Evolutionary conservation across 2,329 filamentous ascomycete species (phyloP).

Genomic region (Stachybotrys chartarum): DNA sequence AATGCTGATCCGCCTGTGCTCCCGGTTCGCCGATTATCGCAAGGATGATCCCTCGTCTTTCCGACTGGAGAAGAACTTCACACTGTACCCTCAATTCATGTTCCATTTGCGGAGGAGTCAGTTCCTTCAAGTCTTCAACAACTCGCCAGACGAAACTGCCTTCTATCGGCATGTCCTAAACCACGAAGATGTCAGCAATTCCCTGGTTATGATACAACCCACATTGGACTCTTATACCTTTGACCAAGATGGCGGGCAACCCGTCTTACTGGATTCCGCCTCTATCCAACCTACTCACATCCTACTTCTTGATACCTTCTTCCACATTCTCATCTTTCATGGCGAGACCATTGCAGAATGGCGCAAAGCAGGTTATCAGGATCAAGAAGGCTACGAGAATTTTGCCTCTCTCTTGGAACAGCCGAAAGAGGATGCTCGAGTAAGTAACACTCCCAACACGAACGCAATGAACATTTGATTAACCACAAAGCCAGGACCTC

Average conservation of each 20-base stretch:
- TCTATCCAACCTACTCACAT: slow-evolving; percentile 94
- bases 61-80: slow-evolving; percentile 97
- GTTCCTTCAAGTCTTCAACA: slow-evolving; percentile 99
- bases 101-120: slow-evolving; percentile 96
- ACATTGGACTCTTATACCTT: slow-evolving; percentile 97
- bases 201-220: slow-evolving; percentile 96
- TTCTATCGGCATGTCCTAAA: slow-evolving; percentile 97
- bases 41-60: slow-evolving; percentile 98
- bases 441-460: slow-evolving; percentile 34
- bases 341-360: slow-evolving; percentile 97
- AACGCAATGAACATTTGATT: slow-evolving; percentile 8
- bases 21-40: slow-evolving; percentile 92
- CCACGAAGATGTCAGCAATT: slow-evolving; percentile 95
- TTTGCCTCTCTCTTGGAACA: slow-evolving; percentile 82
- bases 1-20: slow-evolving; percentile 96
- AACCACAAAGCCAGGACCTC: slow-evolving; percentile 57
- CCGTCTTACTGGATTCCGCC: slow-evolving; percentile 91
- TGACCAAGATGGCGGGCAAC: slow-evolving; percentile 85
- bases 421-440: slow-evolving; percentile 93
- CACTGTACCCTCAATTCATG: slow-evolving; percentile 98
- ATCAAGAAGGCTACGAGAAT: slow-evolving; percentile 97
- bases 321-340: slow-evolving; percentile 99
- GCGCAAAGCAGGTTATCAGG: slow-evolving; percentile 96
- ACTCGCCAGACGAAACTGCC: slow-evolving; percentile 97
- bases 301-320: slow-evolving; percentile 93